Evolutionary conservation across 2,329 filamentous ascomycete genomes (phyloP).

Genomic region (Chaetomium olivaceum): DNA sequence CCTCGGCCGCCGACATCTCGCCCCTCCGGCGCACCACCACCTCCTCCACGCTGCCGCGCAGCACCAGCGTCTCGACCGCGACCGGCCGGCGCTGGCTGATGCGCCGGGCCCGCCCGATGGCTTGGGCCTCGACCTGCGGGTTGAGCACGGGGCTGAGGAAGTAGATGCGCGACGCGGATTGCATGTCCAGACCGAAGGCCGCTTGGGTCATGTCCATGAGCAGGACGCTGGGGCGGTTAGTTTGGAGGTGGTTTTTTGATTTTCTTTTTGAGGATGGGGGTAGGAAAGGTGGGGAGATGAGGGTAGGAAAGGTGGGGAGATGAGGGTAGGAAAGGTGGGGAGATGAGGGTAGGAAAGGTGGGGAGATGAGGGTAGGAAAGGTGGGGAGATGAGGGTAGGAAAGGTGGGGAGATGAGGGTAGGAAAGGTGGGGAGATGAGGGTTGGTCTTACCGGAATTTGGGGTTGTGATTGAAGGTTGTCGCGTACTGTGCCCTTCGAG

Average conservation of each 20-base stretch:
- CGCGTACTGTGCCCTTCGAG: conserved; percentile 72
- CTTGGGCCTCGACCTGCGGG: conserved; percentile 82
- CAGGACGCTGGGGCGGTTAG: conserved; percentile 57
- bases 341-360: no score
- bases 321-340: no score
- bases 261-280: not conserved
- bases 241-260: no score
- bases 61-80: conserved; percentile 80
- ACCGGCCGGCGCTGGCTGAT: conserved; percentile 82
- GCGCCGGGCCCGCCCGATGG: conserved; percentile 83
- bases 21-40: conserved; percentile 72
- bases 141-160: conserved; percentile 88
- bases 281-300: not conserved
- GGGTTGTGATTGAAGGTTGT: conserved; percentile 71
- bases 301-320: no score
- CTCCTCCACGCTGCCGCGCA: conserved; percentile 81
- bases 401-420: no score
- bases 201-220: conserved; percentile 91
- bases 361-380: no score
- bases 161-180: conserved; percentile 79
- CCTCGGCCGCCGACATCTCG: conserved; percentile 71
- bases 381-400: no score
- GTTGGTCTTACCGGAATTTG: conserved; percentile 54
- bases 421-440: no score
- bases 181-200: conserved; percentile 83